Evolutionary conservation across 2,329 filamentous ascomycete species (phyloP).

Genomic region (Aspergillus pseudonomiae): DNA sequence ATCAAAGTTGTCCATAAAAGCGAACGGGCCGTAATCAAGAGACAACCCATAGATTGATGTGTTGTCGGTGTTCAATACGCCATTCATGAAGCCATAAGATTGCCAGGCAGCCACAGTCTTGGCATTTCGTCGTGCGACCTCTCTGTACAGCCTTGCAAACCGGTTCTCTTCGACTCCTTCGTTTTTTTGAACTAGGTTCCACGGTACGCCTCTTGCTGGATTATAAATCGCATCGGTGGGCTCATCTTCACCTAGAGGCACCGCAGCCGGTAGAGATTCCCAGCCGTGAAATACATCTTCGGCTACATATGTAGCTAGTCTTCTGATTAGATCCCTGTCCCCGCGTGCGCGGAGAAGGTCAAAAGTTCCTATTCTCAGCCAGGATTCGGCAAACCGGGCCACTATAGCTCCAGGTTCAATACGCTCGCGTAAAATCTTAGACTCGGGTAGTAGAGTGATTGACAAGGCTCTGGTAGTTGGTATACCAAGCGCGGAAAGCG

Average conservation of each 20-base stretch:
- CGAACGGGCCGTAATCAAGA: conserved; percentile 95
- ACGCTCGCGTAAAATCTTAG: conserved; percentile 74
- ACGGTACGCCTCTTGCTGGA: conserved; percentile 57
- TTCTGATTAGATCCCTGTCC: conserved; percentile 73
- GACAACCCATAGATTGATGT: conserved; percentile 87
- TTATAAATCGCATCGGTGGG: conserved; percentile 41
- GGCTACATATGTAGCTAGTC: conserved; percentile 78
- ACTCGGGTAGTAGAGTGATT: conserved; percentile 73
- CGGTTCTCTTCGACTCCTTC: conserved; percentile 75
- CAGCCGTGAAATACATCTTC: conserved; percentile 88
- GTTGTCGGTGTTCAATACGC: conserved; percentile 96
- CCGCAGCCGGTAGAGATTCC: conserved; percentile 72
- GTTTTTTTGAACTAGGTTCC: conserved; percentile 67
- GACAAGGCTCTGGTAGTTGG: conserved; percentile 85
- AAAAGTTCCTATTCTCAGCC: conserved; percentile 94
- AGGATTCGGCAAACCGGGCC: conserved; percentile 84
- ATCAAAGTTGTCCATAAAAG: conserved; percentile 97
- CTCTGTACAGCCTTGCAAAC: conserved; percentile 83
- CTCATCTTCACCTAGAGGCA: conserved; percentile 48
- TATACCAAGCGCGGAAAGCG: conserved; percentile 79
- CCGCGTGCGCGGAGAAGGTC: conserved; percentile 84
- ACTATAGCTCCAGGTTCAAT: conserved; percentile 92
- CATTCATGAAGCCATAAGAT: conserved; percentile 99
- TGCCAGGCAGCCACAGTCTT: conserved; percentile 91
- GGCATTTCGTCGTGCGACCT: conserved; percentile 83